A percentile compares a stretch with the other conserved stretches of the same genome.
phyloP scores from a whole-genome alignment of 2,329 filamentous ascomycete species.

The Colletotrichum sojae region DNA sequence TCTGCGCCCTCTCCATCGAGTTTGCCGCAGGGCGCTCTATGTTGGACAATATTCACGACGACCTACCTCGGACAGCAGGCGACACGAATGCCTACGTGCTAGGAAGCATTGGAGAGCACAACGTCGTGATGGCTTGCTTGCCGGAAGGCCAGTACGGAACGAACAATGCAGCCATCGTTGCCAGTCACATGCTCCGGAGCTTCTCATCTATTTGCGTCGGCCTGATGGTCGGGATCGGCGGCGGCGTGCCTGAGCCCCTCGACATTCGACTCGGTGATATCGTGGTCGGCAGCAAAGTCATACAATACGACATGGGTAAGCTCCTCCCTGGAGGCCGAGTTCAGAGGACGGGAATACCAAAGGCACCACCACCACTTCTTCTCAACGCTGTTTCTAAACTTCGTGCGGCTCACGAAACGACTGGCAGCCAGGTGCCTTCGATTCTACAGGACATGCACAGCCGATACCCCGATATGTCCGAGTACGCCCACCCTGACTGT shows the following conservation, averaged over 20 bases:
- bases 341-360: not conserved
- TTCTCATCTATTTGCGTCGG: conserved; percentile 31
- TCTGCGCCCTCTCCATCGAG: conserved; percentile 41
- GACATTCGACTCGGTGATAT: conserved; percentile 47
- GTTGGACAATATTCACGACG: conserved; percentile 35
- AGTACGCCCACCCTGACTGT: not conserved
- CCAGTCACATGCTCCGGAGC: conserved; percentile 35
- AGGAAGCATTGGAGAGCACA: conserved; percentile 43
- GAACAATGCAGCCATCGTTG: conserved; percentile 43
- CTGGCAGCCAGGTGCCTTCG: not conserved
- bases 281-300: conserved; percentile 45
- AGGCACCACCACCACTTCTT: fast-evolving
- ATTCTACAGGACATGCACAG: not conserved
- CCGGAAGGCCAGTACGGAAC: conserved; percentile 43
- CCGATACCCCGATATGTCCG: not conserved
- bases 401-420: not conserved
- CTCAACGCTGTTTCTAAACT: conserved; percentile 37
- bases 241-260: conserved; percentile 39
- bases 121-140: conserved; percentile 47
- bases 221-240: conserved; percentile 46
- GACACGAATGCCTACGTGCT: conserved; percentile 47
- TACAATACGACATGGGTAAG: conserved; percentile 48
- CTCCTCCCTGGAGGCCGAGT: conserved; percentile 27
- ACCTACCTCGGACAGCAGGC: not conserved
- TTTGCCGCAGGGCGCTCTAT: conserved; percentile 36